Conservation (phyloP, 2,329 filamentous ascomycete genomes). For the Tolypocladium ovalisporum region DNA sequence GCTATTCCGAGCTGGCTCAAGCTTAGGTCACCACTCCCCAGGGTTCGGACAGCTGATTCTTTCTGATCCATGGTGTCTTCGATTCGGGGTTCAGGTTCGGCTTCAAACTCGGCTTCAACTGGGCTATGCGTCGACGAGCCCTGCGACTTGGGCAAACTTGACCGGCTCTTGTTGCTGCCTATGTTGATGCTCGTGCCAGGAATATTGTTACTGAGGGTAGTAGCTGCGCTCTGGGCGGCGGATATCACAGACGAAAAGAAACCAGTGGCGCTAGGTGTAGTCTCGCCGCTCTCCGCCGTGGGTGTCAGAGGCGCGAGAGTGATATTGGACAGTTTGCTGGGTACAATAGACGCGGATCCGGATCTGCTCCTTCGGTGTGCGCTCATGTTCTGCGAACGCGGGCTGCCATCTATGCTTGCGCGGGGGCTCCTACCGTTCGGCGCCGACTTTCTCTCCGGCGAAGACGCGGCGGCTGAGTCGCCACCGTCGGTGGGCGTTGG, state of each 20-base stretch:
- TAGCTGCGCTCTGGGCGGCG: conserved; percentile 85
- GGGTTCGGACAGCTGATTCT: conserved; percentile 73
- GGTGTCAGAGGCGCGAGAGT: conserved; percentile 65
- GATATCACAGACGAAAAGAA: conserved; percentile 95
- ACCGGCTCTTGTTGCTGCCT: conserved; percentile 27
- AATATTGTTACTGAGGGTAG: conserved; percentile 61
- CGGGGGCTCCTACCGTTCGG: conserved; percentile 14
- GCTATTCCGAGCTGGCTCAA: conserved; percentile 77
- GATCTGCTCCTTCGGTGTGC: conserved; percentile 49
- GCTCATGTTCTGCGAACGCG: conserved; percentile 60
- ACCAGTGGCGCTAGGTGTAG: conserved; percentile 49
- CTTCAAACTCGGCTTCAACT: conserved; percentile 27
- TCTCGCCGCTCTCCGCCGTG: conserved; percentile 54
- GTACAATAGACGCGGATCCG: conserved; percentile 45
- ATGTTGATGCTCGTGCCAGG: conserved; percentile 50
- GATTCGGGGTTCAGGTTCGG: conserved; percentile 18
- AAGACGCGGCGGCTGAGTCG: conserved; percentile 10
- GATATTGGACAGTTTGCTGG: conserved; percentile 80
- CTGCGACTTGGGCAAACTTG: conserved; percentile 14
- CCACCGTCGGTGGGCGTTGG: conserved; percentile 47
- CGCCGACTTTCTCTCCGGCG: conserved; percentile 17
- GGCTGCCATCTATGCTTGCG: conserved; percentile 40
- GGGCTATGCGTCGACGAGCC: conserved; percentile 9
- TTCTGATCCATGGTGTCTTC: conserved; percentile 39
- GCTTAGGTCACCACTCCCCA: conserved; percentile 81